Percentiles rank a stretch among this genome's conserved stretches.
These are phyloP conservation scores for Fusarium sororula DNA, from an alignment of 2,329 filamentous ascomycete genomes.

Conservation along the genomic window DNA sequence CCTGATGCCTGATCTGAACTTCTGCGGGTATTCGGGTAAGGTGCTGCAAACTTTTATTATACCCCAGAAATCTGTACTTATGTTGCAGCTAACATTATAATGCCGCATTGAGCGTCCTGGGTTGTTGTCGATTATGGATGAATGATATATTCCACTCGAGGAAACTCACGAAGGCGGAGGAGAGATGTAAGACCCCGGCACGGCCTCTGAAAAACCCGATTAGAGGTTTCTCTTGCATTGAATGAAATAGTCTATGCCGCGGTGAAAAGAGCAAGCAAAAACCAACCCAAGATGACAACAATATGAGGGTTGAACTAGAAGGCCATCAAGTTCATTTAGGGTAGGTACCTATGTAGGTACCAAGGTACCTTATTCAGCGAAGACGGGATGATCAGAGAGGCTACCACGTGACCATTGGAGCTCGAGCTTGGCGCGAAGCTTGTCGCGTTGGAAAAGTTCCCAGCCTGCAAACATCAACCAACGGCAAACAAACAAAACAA, in stretches of 20 bases:
- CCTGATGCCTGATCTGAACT: not conserved
- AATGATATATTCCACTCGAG: rapidly evolving
- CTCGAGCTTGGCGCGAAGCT: constrained; percentile 36
- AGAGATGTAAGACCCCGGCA: not conserved
- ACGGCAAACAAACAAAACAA: constrained; percentile 9
- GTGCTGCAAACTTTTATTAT: rapidly evolving
- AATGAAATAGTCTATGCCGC: not conserved
- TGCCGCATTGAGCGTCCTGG: too few relatives aligned
- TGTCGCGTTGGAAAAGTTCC: constrained; percentile 44
- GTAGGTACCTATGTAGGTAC: not conserved
- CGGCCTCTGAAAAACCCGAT: too few relatives aligned
- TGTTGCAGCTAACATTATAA: rapidly evolving
- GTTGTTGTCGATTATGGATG: rapidly evolving
- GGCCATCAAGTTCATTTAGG: not conserved
- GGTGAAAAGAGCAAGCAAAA: not conserved
- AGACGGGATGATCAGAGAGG: too few relatives aligned
- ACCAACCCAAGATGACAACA: not conserved
- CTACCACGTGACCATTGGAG: constrained; percentile 29
- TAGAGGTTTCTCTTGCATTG: too few relatives aligned
- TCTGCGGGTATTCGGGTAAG: too few relatives aligned
- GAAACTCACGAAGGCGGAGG: not conserved
- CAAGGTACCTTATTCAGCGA: too few relatives aligned
- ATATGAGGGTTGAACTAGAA: not conserved
- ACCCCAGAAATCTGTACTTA: not conserved
- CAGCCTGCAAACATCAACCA: constrained; percentile 5